Percentiles rank a stretch among this genome's conserved stretches.
Conservation (phyloP, 148 eudicot species). For the Spergularia bocconei region DNA sequence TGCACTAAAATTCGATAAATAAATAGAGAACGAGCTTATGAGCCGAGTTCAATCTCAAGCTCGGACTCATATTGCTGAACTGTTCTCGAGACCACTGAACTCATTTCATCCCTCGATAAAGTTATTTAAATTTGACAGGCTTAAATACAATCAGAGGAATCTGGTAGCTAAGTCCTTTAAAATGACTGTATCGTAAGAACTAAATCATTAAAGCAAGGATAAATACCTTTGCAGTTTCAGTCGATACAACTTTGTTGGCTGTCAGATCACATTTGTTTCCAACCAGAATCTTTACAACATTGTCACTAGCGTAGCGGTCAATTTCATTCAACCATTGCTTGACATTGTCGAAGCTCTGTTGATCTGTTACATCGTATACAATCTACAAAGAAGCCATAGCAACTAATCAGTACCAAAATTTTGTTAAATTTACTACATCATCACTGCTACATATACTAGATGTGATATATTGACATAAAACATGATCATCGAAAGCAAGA, state of each 20-base stretch:
- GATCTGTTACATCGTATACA: slow-evolving; percentile 48
- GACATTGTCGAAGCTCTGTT: slow-evolving; percentile 46
- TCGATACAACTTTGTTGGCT: slow-evolving; percentile 42
- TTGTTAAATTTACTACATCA: neutral
- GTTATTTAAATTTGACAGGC: too few relatives aligned
- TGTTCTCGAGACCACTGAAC: too few relatives aligned
- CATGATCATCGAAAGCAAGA: neutral
- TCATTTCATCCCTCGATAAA: too few relatives aligned
- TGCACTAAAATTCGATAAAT: too few relatives aligned
- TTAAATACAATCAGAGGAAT: too few relatives aligned
- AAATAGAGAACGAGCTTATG: too few relatives aligned
- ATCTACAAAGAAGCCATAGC: slow-evolving; percentile 24
- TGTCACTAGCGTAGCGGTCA: slow-evolving; percentile 51
- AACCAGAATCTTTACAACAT: slow-evolving; percentile 46
- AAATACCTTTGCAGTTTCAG: slow-evolving; percentile 43
- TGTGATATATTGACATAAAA: neutral
- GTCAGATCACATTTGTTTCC: slow-evolving; percentile 46
- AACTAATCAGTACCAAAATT: neutral
- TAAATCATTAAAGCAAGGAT: neutral
- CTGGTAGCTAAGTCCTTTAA: neutral
- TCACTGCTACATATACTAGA: neutral
- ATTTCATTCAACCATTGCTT: slow-evolving; percentile 49
- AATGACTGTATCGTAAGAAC: neutral
- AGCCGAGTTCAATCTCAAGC: too few relatives aligned
- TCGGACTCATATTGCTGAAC: too few relatives aligned